A percentile compares a stretch with the other conserved stretches of the same genome.
These are phyloP conservation scores for Babesia divergens DNA, from an alignment of 169 alveolate genomes.

Conservation along the genomic window DNA sequence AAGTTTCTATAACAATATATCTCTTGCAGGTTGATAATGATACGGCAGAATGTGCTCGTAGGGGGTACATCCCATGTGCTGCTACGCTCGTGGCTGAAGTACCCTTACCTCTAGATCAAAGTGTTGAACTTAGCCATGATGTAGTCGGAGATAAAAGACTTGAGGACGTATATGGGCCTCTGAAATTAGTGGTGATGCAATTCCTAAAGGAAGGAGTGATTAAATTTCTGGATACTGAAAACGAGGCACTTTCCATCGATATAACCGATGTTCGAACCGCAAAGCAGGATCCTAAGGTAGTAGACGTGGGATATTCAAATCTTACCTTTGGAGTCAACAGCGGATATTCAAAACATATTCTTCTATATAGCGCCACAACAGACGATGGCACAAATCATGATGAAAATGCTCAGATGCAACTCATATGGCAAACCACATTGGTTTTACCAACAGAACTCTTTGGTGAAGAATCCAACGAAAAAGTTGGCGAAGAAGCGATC, in stretches of 20 bases:
- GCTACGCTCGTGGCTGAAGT: slow-evolving; percentile 2
- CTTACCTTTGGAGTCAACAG: background rate
- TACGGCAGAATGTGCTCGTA: slow-evolving; percentile 12
- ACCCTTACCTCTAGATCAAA: background rate
- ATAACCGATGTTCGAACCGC: background rate
- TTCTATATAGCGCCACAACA: background rate
- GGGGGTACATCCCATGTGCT: slow-evolving; percentile 21
- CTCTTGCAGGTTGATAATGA: slow-evolving; percentile 44
- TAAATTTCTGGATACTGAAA: background rate
- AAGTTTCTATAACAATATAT: background rate
- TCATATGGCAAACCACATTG: slow-evolving; percentile 10
- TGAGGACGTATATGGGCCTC: slow-evolving; percentile 10
- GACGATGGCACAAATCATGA: background rate
- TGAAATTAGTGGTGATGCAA: background rate
- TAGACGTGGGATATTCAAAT: background rate
- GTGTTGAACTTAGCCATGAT: background rate
- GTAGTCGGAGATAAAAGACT: slow-evolving; percentile 14
- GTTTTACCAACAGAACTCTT: background rate
- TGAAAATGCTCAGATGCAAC: background rate
- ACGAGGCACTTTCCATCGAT: slow-evolving; percentile 8
- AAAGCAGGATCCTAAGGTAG: background rate
- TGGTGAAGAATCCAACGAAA: background rate
- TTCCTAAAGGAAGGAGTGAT: background rate
- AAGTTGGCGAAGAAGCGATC: background rate
- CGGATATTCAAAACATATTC: slow-evolving; percentile 1